Conservation (phyloP, 2,329 filamentous ascomycete species). For the Fusarium equiseti region DNA sequence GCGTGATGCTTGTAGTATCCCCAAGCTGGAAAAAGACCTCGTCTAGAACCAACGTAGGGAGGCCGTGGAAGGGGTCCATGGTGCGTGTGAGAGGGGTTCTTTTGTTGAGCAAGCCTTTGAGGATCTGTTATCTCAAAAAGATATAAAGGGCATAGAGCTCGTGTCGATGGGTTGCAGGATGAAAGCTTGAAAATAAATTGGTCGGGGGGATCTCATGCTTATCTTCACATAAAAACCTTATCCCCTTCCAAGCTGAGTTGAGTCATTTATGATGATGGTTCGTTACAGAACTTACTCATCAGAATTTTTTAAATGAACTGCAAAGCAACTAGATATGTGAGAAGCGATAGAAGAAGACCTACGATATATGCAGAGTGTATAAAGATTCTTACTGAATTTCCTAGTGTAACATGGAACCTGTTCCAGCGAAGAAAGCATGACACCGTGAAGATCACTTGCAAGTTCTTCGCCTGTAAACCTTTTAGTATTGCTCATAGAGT, state of each 20-base stretch:
- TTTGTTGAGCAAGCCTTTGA: neutral
- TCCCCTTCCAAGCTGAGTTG: neutral
- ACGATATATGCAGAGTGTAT: no score
- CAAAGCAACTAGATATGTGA: no score
- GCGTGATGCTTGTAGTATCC: neutral
- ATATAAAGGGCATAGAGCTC: neutral
- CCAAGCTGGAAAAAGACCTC: neutral
- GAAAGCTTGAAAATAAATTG: neutral
- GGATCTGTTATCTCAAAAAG: neutral
- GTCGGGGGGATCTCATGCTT: neutral
- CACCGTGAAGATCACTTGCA: neutral
- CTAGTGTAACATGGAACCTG: accelerated
- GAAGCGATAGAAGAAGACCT: no score
- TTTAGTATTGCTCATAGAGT: no score
- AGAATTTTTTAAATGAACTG: neutral
- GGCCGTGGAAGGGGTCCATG: neutral
- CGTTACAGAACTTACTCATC: neutral
- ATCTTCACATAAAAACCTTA: neutral
- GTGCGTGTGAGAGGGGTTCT: neutral
- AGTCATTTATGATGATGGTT: neutral
- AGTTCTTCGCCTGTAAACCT: neutral
- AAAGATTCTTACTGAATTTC: no score
- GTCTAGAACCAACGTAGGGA: neutral
- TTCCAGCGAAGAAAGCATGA: neutral
- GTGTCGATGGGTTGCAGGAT: neutral